phyloP scores from a whole-genome alignment of 495 filamentous ascomycete genomes.

The Friedmanniomyces simplex region DNA sequence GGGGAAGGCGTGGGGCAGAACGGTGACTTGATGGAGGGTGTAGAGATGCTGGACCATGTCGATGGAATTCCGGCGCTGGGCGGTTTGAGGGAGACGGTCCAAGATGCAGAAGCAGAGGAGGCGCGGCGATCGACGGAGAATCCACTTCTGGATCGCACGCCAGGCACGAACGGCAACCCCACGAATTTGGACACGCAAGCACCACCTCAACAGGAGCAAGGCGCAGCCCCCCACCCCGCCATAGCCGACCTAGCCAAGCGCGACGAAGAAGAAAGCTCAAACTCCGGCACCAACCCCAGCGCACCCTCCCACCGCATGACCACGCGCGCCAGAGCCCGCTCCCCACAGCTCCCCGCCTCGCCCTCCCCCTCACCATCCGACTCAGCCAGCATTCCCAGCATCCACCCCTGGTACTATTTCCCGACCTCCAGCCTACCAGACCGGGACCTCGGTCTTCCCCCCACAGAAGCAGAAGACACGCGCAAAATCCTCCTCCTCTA shows the following conservation, averaged over 20 bases:
- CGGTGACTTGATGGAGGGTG: slow-evolving; percentile 10
- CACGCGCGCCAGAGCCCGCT: slow-evolving; percentile 55
- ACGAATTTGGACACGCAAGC: not conserved
- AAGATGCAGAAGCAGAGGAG: not conserved
- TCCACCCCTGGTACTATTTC: slow-evolving; percentile 80
- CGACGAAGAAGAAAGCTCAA: slow-evolving; percentile 14
- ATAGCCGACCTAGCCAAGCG: not conserved
- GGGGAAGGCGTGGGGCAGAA: not conserved
- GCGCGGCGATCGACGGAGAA: not conserved
- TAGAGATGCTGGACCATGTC: slow-evolving; percentile 7
- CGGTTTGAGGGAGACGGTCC: not conserved
- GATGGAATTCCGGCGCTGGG: not conserved
- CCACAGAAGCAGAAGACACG: slow-evolving; percentile 77
- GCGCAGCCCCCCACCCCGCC: slow-evolving; percentile 9
- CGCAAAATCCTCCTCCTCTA: slow-evolving; percentile 72
- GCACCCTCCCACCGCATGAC: slow-evolving; percentile 53
- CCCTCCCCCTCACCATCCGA: slow-evolving; percentile 30
- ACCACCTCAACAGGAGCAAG: not conserved
- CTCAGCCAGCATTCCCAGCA: slow-evolving; percentile 36
- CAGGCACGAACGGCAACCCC: not conserved
- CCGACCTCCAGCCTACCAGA: slow-evolving; percentile 62
- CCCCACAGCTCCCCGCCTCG: slow-evolving; percentile 27
- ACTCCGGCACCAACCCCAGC: slow-evolving; percentile 28
- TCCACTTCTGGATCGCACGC: not conserved
- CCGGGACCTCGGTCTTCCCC: slow-evolving; percentile 67